Base-by-base conservation (phyloP, 331 rosid genomes). In the Rosa hybrid region DNA sequence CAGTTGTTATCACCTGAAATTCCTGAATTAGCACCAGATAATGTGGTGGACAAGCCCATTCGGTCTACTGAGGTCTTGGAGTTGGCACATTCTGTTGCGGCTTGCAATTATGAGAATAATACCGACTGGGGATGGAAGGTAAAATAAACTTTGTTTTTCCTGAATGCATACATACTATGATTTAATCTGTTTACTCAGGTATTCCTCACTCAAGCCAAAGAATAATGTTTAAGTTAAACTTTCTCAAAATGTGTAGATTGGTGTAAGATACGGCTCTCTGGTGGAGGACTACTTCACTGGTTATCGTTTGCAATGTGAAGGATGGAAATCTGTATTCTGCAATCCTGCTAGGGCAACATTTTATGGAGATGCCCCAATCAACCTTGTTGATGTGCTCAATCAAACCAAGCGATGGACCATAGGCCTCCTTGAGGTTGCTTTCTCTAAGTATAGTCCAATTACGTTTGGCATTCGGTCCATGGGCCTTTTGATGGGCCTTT, bases 91-190 rank as follows among this genome's bases (percentile, higher is more conserved):
- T 12, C 20, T 4, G 88, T 88, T 51, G 85, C 87, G 0, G 64
- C 54, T 13, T 86, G 86, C 79, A 77, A 75, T 38, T 86, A 83
- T 4, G 91, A 88, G 74, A 67, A 68, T 14, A 68, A 56, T 10
- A 75, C 88, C 48, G 68, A 75, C 38, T 88, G 91, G 91, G 91
- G 91, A 46, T 67, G 27, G 8, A 67, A 88, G 86, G 91, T 88
- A 69, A 49, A 71, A 54, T 4, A 4, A 54, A 18, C 4, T 17
- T 53, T 1, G 20, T 14, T 34, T 34, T 3, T 34, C 39, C 39
- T 34, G 39, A 34, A 10, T 46, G 12, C 50, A 46, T 10, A 46
- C 50, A 46, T 46, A 46, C 12, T 46, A 11, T 46, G 4, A 46
- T 46, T 2, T 46, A 46, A 8, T 51, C 8, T 13, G 17, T 16